A percentile compares a stretch with the other conserved stretches of the same genome.
These are phyloP conservation scores for Puccinia triticina DNA, from an alignment of 1,284 basidiomycete species.

Conservation along the genomic window DNA sequence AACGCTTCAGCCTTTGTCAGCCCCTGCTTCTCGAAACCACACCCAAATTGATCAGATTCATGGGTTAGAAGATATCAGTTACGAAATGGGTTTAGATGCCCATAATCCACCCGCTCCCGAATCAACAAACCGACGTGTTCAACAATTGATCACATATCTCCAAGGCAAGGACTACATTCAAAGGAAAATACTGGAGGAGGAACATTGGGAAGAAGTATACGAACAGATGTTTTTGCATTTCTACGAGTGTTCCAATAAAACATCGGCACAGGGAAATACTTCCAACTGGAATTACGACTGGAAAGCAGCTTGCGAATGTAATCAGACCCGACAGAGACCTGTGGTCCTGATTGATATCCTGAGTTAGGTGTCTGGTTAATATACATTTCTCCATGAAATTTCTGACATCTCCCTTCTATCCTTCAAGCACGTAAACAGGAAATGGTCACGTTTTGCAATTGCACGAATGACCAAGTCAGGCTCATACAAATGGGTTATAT, in stretches of 20 bases:
- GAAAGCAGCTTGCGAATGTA: neutral
- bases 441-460: neutral
- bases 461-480: neutral
- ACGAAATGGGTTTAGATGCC: no score
- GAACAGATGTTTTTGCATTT: neutral
- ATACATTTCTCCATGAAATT: neutral
- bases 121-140: no score
- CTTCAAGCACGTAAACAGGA: neutral
- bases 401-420: neutral
- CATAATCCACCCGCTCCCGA: no score
- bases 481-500: constrained; percentile 20
- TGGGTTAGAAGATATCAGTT: no score
- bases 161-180: neutral
- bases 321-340: neutral
- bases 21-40: no score
- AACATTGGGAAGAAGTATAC: constrained; percentile 19
- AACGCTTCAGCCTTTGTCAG: no score
- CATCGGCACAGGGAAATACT: neutral
- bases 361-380: neutral
- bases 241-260: neutral
- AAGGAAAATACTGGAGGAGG: neutral
- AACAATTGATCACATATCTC: neutral
- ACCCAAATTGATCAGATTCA: no score
- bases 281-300: constrained; percentile 2
- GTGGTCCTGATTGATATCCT: neutral